Percentiles rank a stretch among this genome's conserved stretches.
Evolutionary conservation across 2,329 filamentous ascomycete species (phyloP).

Genomic region (Pyrenophora tritici-repentis): DNA sequence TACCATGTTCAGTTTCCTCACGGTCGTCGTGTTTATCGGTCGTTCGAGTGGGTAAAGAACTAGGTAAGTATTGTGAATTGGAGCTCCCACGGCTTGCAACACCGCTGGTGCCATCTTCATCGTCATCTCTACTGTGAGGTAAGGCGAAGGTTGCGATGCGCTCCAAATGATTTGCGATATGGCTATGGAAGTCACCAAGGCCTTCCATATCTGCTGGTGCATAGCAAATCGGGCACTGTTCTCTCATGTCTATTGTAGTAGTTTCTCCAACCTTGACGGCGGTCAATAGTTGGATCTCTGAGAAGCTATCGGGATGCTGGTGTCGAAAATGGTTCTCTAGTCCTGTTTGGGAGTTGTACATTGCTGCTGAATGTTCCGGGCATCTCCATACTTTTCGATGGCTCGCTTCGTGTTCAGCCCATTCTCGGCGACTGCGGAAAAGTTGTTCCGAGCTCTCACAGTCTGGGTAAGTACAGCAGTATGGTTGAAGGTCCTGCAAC

Average conservation of each 20-base stretch:
- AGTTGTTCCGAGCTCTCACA: constrained; percentile 37
- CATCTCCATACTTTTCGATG: constrained; percentile 47
- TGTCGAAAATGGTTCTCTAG: constrained; percentile 39
- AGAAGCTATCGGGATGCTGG: constrained; percentile 37
- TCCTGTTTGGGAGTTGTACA: constrained; percentile 31
- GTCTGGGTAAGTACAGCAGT: constrained; percentile 43
- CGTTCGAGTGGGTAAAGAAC: constrained; percentile 22
- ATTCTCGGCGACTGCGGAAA: constrained; percentile 46
- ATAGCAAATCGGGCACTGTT: constrained; percentile 41
- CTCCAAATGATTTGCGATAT: constrained; percentile 47
- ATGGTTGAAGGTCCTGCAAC: constrained; percentile 46
- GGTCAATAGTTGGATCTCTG: constrained; percentile 33
- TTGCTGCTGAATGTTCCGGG: constrained; percentile 38
- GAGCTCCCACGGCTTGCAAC: constrained; percentile 36
- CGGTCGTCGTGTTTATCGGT: constrained; percentile 6
- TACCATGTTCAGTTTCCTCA: background rate
- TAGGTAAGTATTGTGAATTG: constrained; percentile 24
- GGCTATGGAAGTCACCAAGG: constrained; percentile 36
- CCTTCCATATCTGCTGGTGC: constrained; percentile 28
- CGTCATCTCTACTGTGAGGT: constrained; percentile 35
- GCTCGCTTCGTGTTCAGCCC: constrained; percentile 45
- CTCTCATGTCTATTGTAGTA: constrained; percentile 36
- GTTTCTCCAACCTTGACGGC: constrained; percentile 44
- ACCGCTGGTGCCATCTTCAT: constrained; percentile 39
- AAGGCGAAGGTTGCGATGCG: constrained; percentile 43